Evolutionary conservation across 176 grass and related monocot species (phyloP).

Genomic region (Musa troglodytarum): DNA sequence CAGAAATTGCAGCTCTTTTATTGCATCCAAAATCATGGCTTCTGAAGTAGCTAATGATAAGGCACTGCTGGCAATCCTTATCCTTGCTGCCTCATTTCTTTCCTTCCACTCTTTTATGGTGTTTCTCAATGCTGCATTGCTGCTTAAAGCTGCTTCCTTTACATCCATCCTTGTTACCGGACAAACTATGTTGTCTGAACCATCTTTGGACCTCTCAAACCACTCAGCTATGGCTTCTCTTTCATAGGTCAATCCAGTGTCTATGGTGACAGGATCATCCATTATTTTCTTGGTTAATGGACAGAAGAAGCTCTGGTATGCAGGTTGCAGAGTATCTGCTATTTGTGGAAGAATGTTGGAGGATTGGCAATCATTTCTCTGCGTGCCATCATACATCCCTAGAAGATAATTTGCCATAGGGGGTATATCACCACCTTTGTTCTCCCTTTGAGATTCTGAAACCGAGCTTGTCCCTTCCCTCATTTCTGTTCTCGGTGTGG

Average conservation of each 20-base stretch:
- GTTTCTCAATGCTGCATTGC: conserved; percentile 56
- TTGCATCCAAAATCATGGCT: conserved; percentile 58
- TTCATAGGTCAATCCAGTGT: conserved; percentile 82
- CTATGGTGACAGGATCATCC: conserved; percentile 70
- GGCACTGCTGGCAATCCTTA: conserved; percentile 47
- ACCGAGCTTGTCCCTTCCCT: background rate
- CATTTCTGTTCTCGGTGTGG: background rate
- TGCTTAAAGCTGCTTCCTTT: conserved; percentile 46
- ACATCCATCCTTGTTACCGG: conserved; percentile 55
- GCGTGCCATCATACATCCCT: conserved; percentile 37
- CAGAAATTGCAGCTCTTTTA: conserved; percentile 58
- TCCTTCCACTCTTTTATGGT: conserved; percentile 70
- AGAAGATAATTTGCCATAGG: conserved; percentile 48
- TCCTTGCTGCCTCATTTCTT: conserved; percentile 55
- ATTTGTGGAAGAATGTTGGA: conserved; percentile 37
- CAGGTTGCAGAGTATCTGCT: conserved; percentile 63
- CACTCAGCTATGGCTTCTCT: conserved; percentile 60
- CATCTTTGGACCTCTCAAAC: conserved; percentile 43
- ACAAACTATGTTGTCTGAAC: conserved; percentile 45
- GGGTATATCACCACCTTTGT: conserved; percentile 39
- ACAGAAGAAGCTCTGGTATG: conserved; percentile 87
- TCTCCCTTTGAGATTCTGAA: conserved; percentile 3
- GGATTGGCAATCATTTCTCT: conserved; percentile 30
- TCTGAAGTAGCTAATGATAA: conserved; percentile 42
- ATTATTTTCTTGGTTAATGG: conserved; percentile 83